phyloP scores from a whole-genome alignment of 306 rosid genomes.

The Lathyrus sativus region DNA sequence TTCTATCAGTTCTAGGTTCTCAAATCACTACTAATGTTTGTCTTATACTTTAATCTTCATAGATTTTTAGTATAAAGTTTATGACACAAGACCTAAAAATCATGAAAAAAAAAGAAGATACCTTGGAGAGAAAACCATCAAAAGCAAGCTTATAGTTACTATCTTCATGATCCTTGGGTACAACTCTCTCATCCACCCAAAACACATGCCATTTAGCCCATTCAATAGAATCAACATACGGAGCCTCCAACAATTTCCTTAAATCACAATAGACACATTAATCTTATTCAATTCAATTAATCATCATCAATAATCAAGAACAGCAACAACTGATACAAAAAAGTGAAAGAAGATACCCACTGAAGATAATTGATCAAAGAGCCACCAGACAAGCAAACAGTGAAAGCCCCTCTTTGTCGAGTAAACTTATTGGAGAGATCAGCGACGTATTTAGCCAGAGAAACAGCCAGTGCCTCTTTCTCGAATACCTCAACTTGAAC shows the following conservation, averaged over 20 bases:
- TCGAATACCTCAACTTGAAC: slow-evolving; percentile 56
- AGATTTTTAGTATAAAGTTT: neutral
- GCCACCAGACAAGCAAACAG: slow-evolving; percentile 89
- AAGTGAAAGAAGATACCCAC: slow-evolving; percentile 32
- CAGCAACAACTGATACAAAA: neutral
- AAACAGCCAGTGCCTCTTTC: slow-evolving; percentile 56
- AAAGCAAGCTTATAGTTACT: slow-evolving; percentile 93
- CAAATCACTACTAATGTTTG: neutral
- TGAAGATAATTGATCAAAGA: slow-evolving; percentile 68
- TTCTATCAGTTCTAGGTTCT: neutral
- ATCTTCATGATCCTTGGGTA: slow-evolving; percentile 85
- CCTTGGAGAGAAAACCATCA: slow-evolving; percentile 91
- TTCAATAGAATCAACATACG: slow-evolving; percentile 62
- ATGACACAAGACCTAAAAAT: slow-evolving; percentile 16
- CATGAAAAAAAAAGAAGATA: slow-evolving; percentile 21
- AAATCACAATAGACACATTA: slow-evolving; percentile 27
- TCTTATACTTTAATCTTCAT: neutral
- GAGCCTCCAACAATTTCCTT: slow-evolving; percentile 82
- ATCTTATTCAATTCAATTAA: neutral
- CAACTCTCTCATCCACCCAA: slow-evolving; percentile 96
- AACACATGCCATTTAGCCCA: slow-evolving; percentile 93
- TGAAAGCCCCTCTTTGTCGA: slow-evolving; percentile 64
- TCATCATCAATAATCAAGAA: neutral
- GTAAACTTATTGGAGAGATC: slow-evolving; percentile 71
- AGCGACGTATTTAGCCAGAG: slow-evolving; percentile 81